A percentile compares a stretch with the other conserved stretches of the same genome.
phyloP scores from a whole-genome alignment of 768 basidiomycete species.

The Amylocystis lapponica region DNA sequence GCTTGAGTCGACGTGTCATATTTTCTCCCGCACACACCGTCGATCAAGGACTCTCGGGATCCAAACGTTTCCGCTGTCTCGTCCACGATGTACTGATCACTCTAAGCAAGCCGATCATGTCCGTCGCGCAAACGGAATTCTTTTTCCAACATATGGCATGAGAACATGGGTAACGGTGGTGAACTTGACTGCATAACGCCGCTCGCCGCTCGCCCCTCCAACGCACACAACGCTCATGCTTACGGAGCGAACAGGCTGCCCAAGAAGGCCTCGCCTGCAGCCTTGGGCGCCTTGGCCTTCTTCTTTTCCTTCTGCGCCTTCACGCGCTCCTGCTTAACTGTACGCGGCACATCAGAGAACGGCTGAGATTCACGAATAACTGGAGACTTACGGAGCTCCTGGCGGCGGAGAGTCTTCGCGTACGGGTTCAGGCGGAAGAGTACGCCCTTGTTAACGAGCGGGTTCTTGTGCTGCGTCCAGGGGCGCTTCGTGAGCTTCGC shows the following conservation, averaged over 20 bases:
- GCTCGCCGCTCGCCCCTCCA: constrained; percentile 8
- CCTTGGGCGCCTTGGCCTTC: constrained; percentile 56
- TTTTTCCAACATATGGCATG: no score
- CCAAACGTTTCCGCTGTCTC: no score
- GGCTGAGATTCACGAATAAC: neutral
- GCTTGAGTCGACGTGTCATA: no score
- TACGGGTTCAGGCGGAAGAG: constrained; percentile 99
- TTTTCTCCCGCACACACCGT: no score
- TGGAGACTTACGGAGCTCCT: constrained; percentile 71
- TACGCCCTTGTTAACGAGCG: constrained; percentile 86
- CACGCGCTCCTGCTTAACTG: constrained; percentile 77
- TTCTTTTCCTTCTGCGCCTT: constrained; percentile 53
- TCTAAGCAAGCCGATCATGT: no score
- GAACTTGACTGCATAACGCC: constrained; percentile 9
- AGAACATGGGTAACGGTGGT: no score
- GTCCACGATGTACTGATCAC: no score
- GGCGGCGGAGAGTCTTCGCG: constrained; percentile 87
- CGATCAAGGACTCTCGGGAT: no score
- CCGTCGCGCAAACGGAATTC: no score
- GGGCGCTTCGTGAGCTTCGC: constrained; percentile 85
- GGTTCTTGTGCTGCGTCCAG: constrained; percentile 99
- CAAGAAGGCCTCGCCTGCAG: constrained; percentile 82
- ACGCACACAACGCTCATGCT: constrained; percentile 18
- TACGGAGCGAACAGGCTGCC: constrained; percentile 80
- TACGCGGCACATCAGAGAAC: constrained; percentile 10